Base-by-base conservation (phyloP, 805 yeast genomes). In the Suhomyces faveliae region DNA sequence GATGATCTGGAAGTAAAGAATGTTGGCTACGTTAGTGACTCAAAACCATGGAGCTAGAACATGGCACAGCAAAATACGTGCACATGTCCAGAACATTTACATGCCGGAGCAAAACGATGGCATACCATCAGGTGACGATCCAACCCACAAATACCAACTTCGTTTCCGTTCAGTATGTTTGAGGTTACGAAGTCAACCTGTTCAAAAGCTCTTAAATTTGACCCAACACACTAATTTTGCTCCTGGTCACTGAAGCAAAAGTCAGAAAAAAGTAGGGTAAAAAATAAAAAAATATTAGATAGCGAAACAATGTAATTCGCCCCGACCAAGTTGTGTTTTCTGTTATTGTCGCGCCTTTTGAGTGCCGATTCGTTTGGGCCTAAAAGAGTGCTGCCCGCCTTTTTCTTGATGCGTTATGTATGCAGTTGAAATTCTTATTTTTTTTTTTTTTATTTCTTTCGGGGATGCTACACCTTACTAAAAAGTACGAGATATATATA, bases 381-480 rank as follows among this genome's bases (percentile, higher is more conserved):
- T 19, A 40, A 29, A 40, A 40, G 25, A 23, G 17, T 15, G 9
- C 17, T 23, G 27, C 43, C 43, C 35, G 43, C 43, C 43, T 40
- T 20, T 35, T 19, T 35, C 15, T 20, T 37, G 13, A 20, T 33
- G 37, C 37, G 12, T 21, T 37, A 19, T 21, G 24, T 20, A 37
- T 22, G 42, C 42, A 39, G 42, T 9, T 39, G 42, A 23, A 39
- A 39, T 39, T 39, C 42, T 39, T 33, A 9, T 15, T 33, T 33
- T 33, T 33, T 33, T 33, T 33, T 17, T 17, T 33, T 33, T 17
- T 17, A 12, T 24, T 25, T 12, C 30, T 27, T 27, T 33, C 21
- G 37, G 37, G 37, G 15, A 17, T 33, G 37, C 15, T 2, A 17
- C n/a, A n/a, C 6, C 37, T 27, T 27, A 27, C 30, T 27, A 33